phyloP scores from a whole-genome alignment of 2,329 filamentous ascomycete species.

The Periconia digitata region DNA sequence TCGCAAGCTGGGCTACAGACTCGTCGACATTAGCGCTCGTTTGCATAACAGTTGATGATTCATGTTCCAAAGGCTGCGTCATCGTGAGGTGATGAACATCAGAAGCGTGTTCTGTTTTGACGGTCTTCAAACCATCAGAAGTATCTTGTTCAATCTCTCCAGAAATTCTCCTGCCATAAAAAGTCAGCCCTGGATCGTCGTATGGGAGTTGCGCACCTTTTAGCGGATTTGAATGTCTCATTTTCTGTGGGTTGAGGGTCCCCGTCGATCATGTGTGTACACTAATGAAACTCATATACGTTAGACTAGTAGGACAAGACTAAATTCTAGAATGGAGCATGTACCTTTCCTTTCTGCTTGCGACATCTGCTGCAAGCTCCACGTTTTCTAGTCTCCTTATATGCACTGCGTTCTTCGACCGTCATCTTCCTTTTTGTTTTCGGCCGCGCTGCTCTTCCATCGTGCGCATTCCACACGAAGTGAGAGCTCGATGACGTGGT shows the following conservation, averaged over 20 bases:
- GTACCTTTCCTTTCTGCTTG: conserved; percentile 29
- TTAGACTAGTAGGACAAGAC: conserved; percentile 1
- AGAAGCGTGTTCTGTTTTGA: conserved; percentile 6
- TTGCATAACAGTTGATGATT: neutral
- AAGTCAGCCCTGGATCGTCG: neutral
- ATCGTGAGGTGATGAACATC: conserved; percentile 1
- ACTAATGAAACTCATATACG: conserved; percentile 4
- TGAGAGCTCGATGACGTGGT: conserved; percentile 9
- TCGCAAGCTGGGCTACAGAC: neutral
- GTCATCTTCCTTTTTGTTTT: conserved; percentile 34
- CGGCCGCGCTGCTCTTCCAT: conserved; percentile 20
- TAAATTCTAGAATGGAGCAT: neutral
- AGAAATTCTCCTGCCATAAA: neutral
- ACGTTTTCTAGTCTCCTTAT: conserved; percentile 28
- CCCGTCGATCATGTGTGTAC: conserved; percentile 12
- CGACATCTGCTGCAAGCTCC: conserved; percentile 31
- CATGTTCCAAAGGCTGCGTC: neutral
- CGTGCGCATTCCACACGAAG: conserved; percentile 26
- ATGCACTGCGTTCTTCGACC: conserved; percentile 20
- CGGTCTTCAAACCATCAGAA: neutral
- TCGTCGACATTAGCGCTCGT: neutral
- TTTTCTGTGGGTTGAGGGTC: neutral
- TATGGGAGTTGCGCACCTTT: conserved; percentile 1
- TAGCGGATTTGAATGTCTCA: neutral
- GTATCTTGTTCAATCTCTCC: neutral